Conservation (phyloP, 1,139 yeast genomes). For the Protomyces gravidus region DNA sequence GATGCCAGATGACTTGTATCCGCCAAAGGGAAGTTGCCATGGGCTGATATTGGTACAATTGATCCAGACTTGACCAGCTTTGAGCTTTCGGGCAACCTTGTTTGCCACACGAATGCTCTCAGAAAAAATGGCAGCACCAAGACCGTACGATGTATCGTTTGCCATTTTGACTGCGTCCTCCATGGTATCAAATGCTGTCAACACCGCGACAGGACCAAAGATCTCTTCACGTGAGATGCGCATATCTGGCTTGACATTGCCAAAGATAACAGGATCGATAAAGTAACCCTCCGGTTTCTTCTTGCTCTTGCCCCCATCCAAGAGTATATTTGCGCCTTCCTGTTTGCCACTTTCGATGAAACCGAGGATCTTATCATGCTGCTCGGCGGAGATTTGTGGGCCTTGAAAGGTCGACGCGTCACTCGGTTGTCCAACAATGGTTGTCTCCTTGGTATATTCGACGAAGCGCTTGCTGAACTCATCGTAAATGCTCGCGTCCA, state of each 20-base stretch:
- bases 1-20: slow-evolving; percentile 80
- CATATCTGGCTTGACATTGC: slow-evolving; percentile 63
- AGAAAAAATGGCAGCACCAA: slow-evolving; percentile 82
- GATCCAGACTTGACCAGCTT: slow-evolving; percentile 83
- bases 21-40: slow-evolving; percentile 67
- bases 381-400: slow-evolving; percentile 71
- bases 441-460: slow-evolving; percentile 51
- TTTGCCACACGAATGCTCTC: slow-evolving; percentile 57
- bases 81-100: slow-evolving; percentile 58
- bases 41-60: slow-evolving; percentile 51
- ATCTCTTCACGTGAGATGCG: slow-evolving; percentile 74
- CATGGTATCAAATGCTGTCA: slow-evolving; percentile 61
- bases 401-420: slow-evolving; percentile 65
- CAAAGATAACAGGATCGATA: slow-evolving; percentile 72
- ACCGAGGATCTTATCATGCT: slow-evolving; percentile 65
- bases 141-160: slow-evolving; percentile 70
- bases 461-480: slow-evolving; percentile 54
- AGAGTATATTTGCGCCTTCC: slow-evolving; percentile 66
- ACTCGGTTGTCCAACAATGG: slow-evolving; percentile 52
- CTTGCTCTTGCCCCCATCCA: slow-evolving; percentile 56
- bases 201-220: slow-evolving; percentile 86
- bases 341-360: slow-evolving; percentile 66
- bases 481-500: slow-evolving; percentile 60
- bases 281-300: slow-evolving; percentile 52
- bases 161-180: slow-evolving; percentile 70